Evolutionary conservation across 1,284 basidiomycete genomes (phyloP).

Genomic region (Volvariella surrecta): DNA sequence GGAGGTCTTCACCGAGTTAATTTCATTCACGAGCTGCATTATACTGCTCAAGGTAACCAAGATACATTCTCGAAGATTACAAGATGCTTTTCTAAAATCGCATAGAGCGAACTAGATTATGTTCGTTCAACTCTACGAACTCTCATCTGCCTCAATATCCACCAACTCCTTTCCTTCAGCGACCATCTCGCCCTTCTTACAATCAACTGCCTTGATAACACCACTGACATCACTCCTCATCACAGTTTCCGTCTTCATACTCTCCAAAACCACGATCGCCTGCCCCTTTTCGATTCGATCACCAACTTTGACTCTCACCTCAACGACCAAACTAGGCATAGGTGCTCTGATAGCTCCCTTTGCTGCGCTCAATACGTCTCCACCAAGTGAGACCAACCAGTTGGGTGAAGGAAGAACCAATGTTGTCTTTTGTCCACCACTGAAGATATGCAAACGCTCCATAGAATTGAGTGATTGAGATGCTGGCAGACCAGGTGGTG

Average conservation of each 20-base stretch:
- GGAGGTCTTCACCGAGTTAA: too few relatives aligned
- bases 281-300: conserved; percentile 77
- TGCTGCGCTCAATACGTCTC: conserved; percentile 39
- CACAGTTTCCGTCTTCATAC: conserved; percentile 95
- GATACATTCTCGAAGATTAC: too few relatives aligned
- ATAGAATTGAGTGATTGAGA: conserved; percentile 42
- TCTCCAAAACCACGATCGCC: conserved; percentile 79
- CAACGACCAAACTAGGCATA: conserved; percentile 88
- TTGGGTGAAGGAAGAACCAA: conserved; percentile 54
- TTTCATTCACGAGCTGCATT: too few relatives aligned
- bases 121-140: too few relatives aligned
- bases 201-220: conserved; percentile 63
- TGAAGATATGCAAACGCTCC: conserved; percentile 69
- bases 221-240: conserved; percentile 65
- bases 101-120: too few relatives aligned
- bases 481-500: conserved; percentile 39
- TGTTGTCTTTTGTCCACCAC: conserved; percentile 46
- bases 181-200: conserved; percentile 79
- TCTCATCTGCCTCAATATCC: conserved; percentile 34
- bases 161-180: conserved; percentile 80
- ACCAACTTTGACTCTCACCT: conserved; percentile 71
- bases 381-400: conserved; percentile 58
- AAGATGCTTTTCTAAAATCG: too few relatives aligned
- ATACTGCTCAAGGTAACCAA: too few relatives aligned
- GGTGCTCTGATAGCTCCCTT: conserved; percentile 63